Evolutionary conservation across 495 filamentous ascomycete species (phyloP), one percentile per base, ranked within the genome.

Genomic region (Aspergillus asperescens): DNA sequence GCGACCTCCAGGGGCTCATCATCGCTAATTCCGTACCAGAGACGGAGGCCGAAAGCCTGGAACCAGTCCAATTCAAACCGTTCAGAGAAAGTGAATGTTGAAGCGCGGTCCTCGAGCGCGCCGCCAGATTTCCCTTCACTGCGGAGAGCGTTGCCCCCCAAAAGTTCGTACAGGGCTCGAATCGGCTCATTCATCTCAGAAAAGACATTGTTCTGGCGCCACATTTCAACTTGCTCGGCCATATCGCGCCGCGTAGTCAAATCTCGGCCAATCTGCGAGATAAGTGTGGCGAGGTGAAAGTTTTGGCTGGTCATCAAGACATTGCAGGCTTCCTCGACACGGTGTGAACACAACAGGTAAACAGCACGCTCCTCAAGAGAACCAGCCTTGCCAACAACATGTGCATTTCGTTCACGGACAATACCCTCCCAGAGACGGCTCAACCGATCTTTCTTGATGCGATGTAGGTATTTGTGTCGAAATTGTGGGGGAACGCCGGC

Each of bases 31-130:
- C 79, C 81, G 65, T 95, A 96, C 83, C 87, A 95, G 7, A 97
- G 77, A 42, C 90, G 82, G 18, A 98, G 77, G 12, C 88, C 94
- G 64, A 98, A 95, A 1, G 89, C 85, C 57, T 93, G 89, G 66
- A 86, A 81, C 93, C 93, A 98, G 64, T 94, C 85, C 27, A 98
- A 73, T 7, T 83, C 80, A 61, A 96, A 98, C 13, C 82, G 81
- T 54, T 86, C 78, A 4, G 88, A 84, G 48, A 96, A 84, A 31
- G 80, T 75, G 57, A 97, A 96, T 1, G 81, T 82, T 13, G 78
- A 78, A 7, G 84, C 79, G 40, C 85, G 80, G 67, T 96, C 86
- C 64, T 98, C 93, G 2, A 81, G 57, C 7, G 77, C 81, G 44
- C 81, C 82, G 5, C 57, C 60, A 0, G 71, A 61, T 52, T 85